These are phyloP conservation scores for Aspergillus oerlinghausenensis DNA, from an alignment of 2,329 filamentous ascomycete species.

Conservation along the genomic window DNA sequence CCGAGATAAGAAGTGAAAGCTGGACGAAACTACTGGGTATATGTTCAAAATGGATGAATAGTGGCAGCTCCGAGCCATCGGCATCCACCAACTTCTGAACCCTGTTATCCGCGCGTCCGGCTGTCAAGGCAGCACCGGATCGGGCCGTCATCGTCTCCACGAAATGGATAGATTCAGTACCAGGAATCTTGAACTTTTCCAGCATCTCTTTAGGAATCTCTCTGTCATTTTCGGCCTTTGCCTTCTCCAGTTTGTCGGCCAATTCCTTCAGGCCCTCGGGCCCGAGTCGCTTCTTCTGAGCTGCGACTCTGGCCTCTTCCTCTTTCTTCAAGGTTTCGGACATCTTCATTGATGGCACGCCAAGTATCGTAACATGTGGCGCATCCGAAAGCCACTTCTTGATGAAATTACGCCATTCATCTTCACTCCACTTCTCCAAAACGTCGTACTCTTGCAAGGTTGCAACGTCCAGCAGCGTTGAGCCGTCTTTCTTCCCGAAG, in stretches of 20 bases:
- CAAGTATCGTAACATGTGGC: constrained; percentile 80
- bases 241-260: constrained; percentile 69
- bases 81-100: constrained; percentile 73
- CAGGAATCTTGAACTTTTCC: constrained; percentile 74
- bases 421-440: constrained; percentile 74
- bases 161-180: constrained; percentile 89
- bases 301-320: constrained; percentile 72
- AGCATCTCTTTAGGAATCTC: constrained; percentile 80
- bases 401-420: constrained; percentile 77
- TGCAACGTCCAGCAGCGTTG: constrained; percentile 60
- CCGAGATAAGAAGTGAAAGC: constrained; percentile 75
- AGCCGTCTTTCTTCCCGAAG: constrained; percentile 81
- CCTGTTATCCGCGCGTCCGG: constrained; percentile 63
- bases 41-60: constrained; percentile 97
- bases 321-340: constrained; percentile 76
- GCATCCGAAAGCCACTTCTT: constrained; percentile 81
- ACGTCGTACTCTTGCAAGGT: constrained; percentile 55
- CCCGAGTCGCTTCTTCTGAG: constrained; percentile 74
- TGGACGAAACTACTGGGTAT: constrained; percentile 91
- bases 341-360: constrained; percentile 75
- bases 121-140: constrained; percentile 68
- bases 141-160: constrained; percentile 82
- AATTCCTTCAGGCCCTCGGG: constrained; percentile 74
- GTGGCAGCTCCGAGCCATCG: constrained; percentile 58
- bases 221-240: constrained; percentile 82